phyloP scores from a whole-genome alignment of 2,329 filamentous ascomycete genomes.

The Fusarium aywerte region DNA sequence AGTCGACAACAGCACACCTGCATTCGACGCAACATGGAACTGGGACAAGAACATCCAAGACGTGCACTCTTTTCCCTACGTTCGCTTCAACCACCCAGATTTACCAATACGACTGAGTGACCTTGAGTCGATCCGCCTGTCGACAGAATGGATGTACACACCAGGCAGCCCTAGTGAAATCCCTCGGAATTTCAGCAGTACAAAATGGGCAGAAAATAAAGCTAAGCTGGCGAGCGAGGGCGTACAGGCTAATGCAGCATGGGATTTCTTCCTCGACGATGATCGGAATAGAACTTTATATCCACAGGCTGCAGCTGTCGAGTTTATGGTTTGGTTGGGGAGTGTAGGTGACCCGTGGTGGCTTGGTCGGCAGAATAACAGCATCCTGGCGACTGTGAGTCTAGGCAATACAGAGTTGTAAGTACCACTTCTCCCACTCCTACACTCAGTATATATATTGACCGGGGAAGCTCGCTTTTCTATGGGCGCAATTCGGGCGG shows the following conservation, averaged over 20 bases:
- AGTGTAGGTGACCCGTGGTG: constrained; percentile 45
- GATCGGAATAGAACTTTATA: constrained; percentile 39
- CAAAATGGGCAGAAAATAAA: constrained; percentile 35
- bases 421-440: background rate
- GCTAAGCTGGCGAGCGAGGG: constrained; percentile 7
- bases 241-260: constrained; percentile 40
- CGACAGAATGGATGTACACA: constrained; percentile 43
- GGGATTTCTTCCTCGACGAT: constrained; percentile 46
- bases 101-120: constrained; percentile 39
- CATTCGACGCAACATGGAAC: constrained; percentile 41
- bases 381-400: constrained; percentile 37
- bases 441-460: rapidly evolving
- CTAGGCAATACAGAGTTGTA: constrained; percentile 42
- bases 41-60: constrained; percentile 41
- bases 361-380: constrained; percentile 36
- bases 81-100: constrained; percentile 35
- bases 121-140: constrained; percentile 33
- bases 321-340: constrained; percentile 45
- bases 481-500: constrained; percentile 41
- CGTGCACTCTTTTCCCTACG: constrained; percentile 44
- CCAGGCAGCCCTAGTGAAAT: constrained; percentile 10
- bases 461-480: constrained; percentile 32
- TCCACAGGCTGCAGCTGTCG: constrained; percentile 37
- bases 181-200: constrained; percentile 23
- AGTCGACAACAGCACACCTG: constrained; percentile 42